A percentile compares a stretch with the other conserved stretches of the same genome.
Conservation (phyloP, 2,329 filamentous ascomycete species). For the Leptographium radiaticola region DNA sequence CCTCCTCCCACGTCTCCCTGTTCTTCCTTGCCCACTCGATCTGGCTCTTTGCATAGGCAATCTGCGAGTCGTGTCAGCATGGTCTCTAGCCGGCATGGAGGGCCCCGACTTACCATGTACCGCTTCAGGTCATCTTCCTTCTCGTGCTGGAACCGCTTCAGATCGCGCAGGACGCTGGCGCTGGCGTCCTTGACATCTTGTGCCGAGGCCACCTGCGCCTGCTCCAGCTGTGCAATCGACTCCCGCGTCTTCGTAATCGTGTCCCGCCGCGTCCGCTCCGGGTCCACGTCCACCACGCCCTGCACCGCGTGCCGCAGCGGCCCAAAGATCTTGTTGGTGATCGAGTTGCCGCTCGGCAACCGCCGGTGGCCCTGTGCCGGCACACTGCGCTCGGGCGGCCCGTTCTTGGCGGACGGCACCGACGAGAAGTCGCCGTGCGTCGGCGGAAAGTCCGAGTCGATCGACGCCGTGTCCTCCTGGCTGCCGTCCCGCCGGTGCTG, state of each 20-base stretch:
- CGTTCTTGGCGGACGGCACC: conserved; percentile 63
- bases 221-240: conserved; percentile 72
- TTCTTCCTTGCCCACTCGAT: conserved; percentile 90
- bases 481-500: conserved; percentile 42
- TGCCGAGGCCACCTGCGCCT: conserved; percentile 76
- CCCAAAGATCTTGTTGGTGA: conserved; percentile 88
- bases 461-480: conserved; percentile 70
- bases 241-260: conserved; percentile 93
- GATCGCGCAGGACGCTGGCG: conserved; percentile 71
- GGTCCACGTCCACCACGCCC: conserved; percentile 91
- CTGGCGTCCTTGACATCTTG: conserved; percentile 92
- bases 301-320: conserved; percentile 91
- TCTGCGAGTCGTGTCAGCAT: conserved; percentile 33
- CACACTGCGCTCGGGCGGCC: conserved; percentile 38
- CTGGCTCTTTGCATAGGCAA: conserved; percentile 84
- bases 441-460: conserved; percentile 92
- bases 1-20: conserved; percentile 86
- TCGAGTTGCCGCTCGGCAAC: conserved; percentile 71
- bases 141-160: conserved; percentile 85
- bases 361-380: conserved; percentile 55
- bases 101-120: conserved; percentile 67
- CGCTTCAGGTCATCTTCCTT: conserved; percentile 89
- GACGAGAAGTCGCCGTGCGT: conserved; percentile 63
- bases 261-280: conserved; percentile 81
- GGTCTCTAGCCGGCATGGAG: background rate